Evolutionary conservation across 208 protist genomes (phyloP).

Genomic region (Acanthamoeba rhysodes): DNA sequence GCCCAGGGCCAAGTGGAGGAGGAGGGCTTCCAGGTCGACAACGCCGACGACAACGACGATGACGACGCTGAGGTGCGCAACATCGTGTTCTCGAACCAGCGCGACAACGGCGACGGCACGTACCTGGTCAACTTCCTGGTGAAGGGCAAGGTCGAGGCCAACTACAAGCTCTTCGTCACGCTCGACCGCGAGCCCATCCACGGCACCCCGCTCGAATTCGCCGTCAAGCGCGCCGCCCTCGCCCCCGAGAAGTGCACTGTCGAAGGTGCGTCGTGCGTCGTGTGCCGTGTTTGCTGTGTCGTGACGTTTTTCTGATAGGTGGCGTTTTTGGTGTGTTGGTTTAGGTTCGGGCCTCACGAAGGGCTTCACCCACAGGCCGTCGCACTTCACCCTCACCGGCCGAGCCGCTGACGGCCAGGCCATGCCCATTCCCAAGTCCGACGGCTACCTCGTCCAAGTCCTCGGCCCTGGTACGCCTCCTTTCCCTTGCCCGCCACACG

Average conservation of each 20-base stretch:
- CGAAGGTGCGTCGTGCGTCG: not conserved
- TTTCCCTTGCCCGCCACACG: not conserved
- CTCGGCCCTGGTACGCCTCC: not conserved
- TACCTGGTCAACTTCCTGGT: conserved; percentile 65
- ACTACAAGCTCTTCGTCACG: conserved; percentile 63
- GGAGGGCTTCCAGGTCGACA: conserved; percentile 57
- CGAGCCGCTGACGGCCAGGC: conserved; percentile 14
- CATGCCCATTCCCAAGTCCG: conserved; percentile 31
- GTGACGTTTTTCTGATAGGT: no score
- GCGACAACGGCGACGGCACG: conserved; percentile 55
- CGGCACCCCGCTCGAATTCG: conserved; percentile 10
- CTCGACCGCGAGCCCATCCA: conserved; percentile 45
- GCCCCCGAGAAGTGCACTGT: conserved; percentile 1
- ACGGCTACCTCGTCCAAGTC: conserved; percentile 51
- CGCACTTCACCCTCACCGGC: conserved; percentile 52
- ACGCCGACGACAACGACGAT: not conserved
- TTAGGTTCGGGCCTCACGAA: not conserved
- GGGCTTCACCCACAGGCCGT: conserved; percentile 35
- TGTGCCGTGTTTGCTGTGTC: not conserved
- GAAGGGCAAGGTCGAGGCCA: conserved; percentile 31
- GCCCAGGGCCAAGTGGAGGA: not conserved
- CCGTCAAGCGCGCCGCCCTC: conserved; percentile 22
- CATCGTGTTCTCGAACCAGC: conserved; percentile 60
- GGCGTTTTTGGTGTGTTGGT: not conserved
- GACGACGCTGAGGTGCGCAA: conserved; percentile 34